Evolutionary conservation across 2,329 filamentous ascomycete genomes (phyloP), one percentile per base, ranked within the genome.

Genomic region (Fonsecaea pedrosoi): DNA sequence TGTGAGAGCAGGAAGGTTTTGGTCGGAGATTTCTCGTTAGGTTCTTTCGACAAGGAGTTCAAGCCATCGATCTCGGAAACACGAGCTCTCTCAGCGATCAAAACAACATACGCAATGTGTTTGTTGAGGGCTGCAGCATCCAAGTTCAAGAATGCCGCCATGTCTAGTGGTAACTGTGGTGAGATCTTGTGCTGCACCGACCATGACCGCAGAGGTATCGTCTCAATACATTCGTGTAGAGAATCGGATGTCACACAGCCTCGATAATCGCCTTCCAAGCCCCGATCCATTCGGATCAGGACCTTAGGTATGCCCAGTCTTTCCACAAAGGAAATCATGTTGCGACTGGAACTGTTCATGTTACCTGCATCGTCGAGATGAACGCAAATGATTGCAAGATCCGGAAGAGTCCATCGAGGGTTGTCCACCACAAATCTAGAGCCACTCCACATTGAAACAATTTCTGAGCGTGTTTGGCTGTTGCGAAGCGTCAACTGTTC

Each of bases 111-210:
- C 35, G 81, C 80, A 30, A 84, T 71, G 64, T 83, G 82, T 38
- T 79, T 75, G 69, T 83, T 83, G 34, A 84, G 74, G 56, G 83
- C 81, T 12, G 77, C 72, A 12, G 81, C 78, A 13, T 81, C 77
- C 67, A 84, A 81, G 64, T 78, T 81, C 69, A 83, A 75, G 60
- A 83, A 83, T 0, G 80, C 82, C 66, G 77, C 76, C 55, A 84
- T 68, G 67, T 83, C 81, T 64, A 84, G 80, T 13, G 82, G 82
- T 74, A 82, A 53, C 74, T 77, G 70, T 73, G 75, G 34, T 42
- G n/a, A 71, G 15, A 32, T 68, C 60, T 34, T 61, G 15, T 32
- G 34, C 30, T 35, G 45, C 45, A 34, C 32, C 45, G 3, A 10
- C 45, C 10, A 34, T 15, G 61, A 34, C n/a, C 30, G 35, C 50